Percentiles rank a stretch among this genome's conserved stretches.
These are phyloP conservation scores for Monosporascus sp. DNA, from an alignment of 2,329 filamentous ascomycete genomes.

Conservation along the genomic window DNA sequence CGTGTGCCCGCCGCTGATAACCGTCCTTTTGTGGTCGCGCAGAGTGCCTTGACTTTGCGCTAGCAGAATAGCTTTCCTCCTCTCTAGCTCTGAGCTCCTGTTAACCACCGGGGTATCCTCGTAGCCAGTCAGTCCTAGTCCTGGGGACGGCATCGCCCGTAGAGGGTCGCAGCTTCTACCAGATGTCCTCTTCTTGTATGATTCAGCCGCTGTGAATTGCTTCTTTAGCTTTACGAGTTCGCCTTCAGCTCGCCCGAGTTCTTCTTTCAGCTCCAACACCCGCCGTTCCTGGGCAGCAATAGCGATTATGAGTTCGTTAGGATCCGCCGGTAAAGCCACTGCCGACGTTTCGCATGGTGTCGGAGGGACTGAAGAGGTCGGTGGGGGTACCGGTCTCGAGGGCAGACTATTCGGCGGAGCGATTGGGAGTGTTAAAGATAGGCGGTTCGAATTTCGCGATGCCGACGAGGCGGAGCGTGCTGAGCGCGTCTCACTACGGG, in stretches of 20 bases:
- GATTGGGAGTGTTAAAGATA: conserved; percentile 59
- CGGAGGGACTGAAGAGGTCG: conserved; percentile 41
- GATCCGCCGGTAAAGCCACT: conserved; percentile 43
- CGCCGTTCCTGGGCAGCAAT: conserved; percentile 88
- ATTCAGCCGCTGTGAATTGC: conserved; percentile 75
- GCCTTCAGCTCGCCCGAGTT: conserved; percentile 74
- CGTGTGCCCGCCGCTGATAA: conserved; percentile 63
- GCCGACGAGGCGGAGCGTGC: conserved; percentile 47
- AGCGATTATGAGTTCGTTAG: conserved; percentile 72
- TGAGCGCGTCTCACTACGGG: conserved; percentile 39
- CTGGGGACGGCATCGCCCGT: conserved; percentile 30
- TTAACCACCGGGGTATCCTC: conserved; percentile 34
- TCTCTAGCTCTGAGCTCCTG: conserved; percentile 60
- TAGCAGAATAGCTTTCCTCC: conserved; percentile 62
- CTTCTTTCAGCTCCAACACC: conserved; percentile 86
- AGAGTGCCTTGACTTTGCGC: conserved; percentile 36
- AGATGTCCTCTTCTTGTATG: conserved; percentile 67
- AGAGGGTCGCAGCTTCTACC: conserved; percentile 54
- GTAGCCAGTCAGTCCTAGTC: conserved; percentile 19
- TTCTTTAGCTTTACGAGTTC: conserved; percentile 74
- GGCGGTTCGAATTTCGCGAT: conserved; percentile 50
- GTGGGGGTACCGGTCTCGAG: conserved; percentile 47
- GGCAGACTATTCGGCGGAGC: conserved; percentile 47
- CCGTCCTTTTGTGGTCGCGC: conserved; percentile 46
- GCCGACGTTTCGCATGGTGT: conserved; percentile 43